phyloP scores from a whole-genome alignment of 2,329 filamentous ascomycete genomes.

The Biscogniauxia marginata region DNA sequence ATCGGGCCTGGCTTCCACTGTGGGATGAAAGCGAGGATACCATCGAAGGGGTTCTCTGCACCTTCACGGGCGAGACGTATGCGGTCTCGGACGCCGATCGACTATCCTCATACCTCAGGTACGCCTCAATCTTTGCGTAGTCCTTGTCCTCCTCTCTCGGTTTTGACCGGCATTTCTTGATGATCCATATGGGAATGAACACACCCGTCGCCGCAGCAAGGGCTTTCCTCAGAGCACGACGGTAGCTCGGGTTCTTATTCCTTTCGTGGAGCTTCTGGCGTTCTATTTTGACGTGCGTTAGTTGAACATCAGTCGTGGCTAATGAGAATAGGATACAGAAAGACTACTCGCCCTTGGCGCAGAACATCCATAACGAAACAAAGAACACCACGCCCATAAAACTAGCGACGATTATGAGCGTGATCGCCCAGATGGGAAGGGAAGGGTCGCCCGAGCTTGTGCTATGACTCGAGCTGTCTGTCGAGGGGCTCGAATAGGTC shows the following conservation, averaged over 20 bases:
- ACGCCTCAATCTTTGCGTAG: not conserved
- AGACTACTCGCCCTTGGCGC: not conserved
- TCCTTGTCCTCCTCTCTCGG: not conserved
- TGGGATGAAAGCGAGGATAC: constrained; percentile 13
- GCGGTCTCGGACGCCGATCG: not conserved
- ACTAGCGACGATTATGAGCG: constrained; percentile 6
- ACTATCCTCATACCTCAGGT: not conserved
- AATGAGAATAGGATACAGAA: not conserved
- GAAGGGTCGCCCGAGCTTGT: not conserved
- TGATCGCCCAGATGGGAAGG: not conserved
- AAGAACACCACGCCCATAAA: constrained; percentile 7
- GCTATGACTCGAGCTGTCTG: not conserved
- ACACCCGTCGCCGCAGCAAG: constrained; percentile 5
- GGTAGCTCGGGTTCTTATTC: not conserved
- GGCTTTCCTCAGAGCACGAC: not conserved
- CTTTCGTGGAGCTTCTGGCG: not conserved
- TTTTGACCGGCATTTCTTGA: not conserved
- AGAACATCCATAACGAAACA: not conserved
- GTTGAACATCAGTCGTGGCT: too few species aligned
- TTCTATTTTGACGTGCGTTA: too few species aligned
- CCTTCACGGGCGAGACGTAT: not conserved
- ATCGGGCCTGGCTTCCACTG: constrained; percentile 7
- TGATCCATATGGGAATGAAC: constrained; percentile 5
- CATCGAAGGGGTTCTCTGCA: constrained; percentile 3
- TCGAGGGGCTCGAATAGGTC: not conserved